These are phyloP conservation scores for Talaromyces nanjingensis DNA, from an alignment of 495 filamentous ascomycete genomes.

Conservation along the genomic window DNA sequence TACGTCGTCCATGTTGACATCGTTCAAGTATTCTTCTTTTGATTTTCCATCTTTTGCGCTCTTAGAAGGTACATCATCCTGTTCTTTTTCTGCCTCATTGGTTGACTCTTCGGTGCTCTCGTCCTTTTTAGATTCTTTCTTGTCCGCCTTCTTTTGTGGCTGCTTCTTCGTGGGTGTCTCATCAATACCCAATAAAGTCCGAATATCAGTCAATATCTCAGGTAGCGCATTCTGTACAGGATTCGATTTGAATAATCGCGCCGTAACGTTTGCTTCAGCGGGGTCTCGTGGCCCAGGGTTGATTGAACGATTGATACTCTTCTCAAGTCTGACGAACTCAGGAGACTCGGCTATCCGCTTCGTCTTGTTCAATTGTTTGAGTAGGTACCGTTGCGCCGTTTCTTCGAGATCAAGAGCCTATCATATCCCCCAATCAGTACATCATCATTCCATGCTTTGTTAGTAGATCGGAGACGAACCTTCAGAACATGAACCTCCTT, in stretches of 20 bases:
- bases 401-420: constrained; percentile 57
- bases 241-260: constrained; percentile 69
- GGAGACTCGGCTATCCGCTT: constrained; percentile 58
- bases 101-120: constrained; percentile 10
- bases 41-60: constrained; percentile 12
- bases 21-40: neutral
- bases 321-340: constrained; percentile 33
- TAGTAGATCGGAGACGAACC: constrained; percentile 30
- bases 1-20: constrained; percentile 16
- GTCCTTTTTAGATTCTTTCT: constrained; percentile 12
- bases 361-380: constrained; percentile 65
- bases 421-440: constrained; percentile 9
- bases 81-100: constrained; percentile 11
- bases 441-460: neutral
- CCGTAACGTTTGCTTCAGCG: constrained; percentile 65
- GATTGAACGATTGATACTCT: constrained; percentile 19
- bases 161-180: constrained; percentile 25
- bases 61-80: constrained; percentile 14
- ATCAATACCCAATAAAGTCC: constrained; percentile 51
- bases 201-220: constrained; percentile 55
- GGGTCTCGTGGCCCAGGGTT: constrained; percentile 39
- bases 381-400: constrained; percentile 62
- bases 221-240: constrained; percentile 64
- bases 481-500: constrained; percentile 72
- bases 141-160: constrained; percentile 13